A percentile compares a stretch with the other conserved stretches of the same genome.
phyloP scores from a whole-genome alignment of 2,329 filamentous ascomycete species.

The Zymoseptoria ardabiliae region DNA sequence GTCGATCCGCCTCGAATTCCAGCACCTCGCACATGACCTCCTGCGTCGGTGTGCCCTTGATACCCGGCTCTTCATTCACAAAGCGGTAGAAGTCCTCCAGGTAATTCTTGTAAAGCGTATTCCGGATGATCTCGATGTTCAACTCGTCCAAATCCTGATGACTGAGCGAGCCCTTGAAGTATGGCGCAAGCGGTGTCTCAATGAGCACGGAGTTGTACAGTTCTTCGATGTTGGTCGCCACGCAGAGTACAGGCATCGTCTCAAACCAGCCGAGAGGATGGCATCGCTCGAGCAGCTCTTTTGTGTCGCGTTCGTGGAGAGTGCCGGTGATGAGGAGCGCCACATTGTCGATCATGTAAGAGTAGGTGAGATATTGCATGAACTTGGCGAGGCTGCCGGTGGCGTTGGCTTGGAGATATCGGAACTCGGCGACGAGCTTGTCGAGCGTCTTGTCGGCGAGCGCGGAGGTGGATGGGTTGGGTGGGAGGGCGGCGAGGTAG shows the following conservation, averaged over 20 bases:
- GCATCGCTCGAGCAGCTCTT: slow-evolving; percentile 89
- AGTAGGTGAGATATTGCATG: slow-evolving; percentile 97
- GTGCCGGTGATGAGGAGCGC: slow-evolving; percentile 96
- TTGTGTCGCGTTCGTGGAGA: slow-evolving; percentile 91
- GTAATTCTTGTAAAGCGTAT: slow-evolving; percentile 99
- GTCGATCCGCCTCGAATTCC: slow-evolving; percentile 91
- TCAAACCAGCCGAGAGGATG: slow-evolving; percentile 98
- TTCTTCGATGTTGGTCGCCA: slow-evolving; percentile 97
- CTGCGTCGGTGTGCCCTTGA: slow-evolving; percentile 78
- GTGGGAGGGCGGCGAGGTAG: slow-evolving; percentile 85
- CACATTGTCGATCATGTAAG: slow-evolving; percentile 99
- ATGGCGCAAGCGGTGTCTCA: slow-evolving; percentile 89
- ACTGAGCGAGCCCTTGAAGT: slow-evolving; percentile 94
- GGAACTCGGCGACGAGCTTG: slow-evolving; percentile 95
- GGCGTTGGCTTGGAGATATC: slow-evolving; percentile 90
- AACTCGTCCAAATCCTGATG: slow-evolving; percentile 96
- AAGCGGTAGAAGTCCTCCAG: slow-evolving; percentile 95
- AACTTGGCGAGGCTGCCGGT: slow-evolving; percentile 87
- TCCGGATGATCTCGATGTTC: slow-evolving; percentile 98
- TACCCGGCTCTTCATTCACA: slow-evolving; percentile 80
- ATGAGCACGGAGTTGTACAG: slow-evolving; percentile 97
- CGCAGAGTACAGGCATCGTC: slow-evolving; percentile 95
- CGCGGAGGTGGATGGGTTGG: slow-evolving; percentile 91
- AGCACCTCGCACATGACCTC: slow-evolving; percentile 95
- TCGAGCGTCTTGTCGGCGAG: slow-evolving; percentile 94